A percentile compares a stretch with the other conserved stretches of the same genome.
phyloP scores from a whole-genome alignment of 345 rosid genomes.

The Excoecaria agallocha region DNA sequence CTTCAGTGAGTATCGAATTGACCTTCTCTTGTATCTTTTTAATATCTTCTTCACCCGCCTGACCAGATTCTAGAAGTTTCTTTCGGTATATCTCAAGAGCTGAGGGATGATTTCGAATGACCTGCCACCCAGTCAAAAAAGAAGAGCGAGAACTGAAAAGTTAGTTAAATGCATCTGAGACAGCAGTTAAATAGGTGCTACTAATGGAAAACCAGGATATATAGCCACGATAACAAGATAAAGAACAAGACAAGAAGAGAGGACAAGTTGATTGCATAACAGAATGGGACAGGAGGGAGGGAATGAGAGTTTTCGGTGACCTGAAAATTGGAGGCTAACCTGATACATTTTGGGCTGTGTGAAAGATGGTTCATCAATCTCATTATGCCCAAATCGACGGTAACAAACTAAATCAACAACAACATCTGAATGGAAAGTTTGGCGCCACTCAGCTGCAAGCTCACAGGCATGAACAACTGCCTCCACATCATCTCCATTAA shows the following conservation, averaged over 20 bases:
- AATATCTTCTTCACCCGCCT: conserved; percentile 56
- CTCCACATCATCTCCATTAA: conserved; percentile 73
- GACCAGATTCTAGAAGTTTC: conserved; percentile 62
- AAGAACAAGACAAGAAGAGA: background rate
- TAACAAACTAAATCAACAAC: conserved; percentile 80
- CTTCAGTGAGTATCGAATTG: conserved; percentile 63
- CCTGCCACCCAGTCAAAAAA: conserved; percentile 35
- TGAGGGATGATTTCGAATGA: conserved; percentile 68
- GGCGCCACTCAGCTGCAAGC: conserved; percentile 91
- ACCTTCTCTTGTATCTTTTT: conserved; percentile 57
- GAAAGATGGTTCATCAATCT: conserved; percentile 81
- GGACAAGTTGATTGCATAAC: background rate
- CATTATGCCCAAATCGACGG: conserved; percentile 80
- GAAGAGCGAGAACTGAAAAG: conserved; percentile 1
- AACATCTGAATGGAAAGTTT: conserved; percentile 77
- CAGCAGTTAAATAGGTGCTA: background rate
- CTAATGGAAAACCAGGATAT: background rate
- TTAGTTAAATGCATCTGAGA: conserved; percentile 3
- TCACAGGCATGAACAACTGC: conserved; percentile 76
- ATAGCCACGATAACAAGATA: background rate
- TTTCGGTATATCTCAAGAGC: conserved; percentile 64
- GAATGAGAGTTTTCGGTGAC: background rate
- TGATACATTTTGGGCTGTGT: conserved; percentile 74
- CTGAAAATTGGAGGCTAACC: conserved; percentile 37
- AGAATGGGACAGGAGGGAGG: background rate